phyloP scores from a whole-genome alignment of 352 stramenopile genomes.

The Elongisporangium prolatum region DNA sequence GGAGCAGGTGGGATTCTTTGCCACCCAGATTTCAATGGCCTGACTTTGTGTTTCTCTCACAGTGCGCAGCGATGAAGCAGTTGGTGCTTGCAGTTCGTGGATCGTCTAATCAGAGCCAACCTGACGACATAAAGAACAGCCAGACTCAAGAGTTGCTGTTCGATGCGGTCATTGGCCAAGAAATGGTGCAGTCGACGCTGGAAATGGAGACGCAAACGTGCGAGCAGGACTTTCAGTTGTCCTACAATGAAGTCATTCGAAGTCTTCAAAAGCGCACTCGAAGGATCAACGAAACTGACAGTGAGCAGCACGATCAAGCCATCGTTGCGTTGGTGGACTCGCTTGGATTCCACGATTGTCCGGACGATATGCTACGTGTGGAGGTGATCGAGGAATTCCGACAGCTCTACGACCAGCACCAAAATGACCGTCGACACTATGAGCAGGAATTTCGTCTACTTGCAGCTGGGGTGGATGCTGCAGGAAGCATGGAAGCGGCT shows the following conservation, averaged over 20 bases:
- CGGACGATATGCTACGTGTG: slow-evolving; percentile 42
- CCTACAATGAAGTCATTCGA: slow-evolving; percentile 26
- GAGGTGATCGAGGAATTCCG: slow-evolving; percentile 34
- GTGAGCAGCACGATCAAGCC: slow-evolving; percentile 15
- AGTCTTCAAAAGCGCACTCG: slow-evolving; percentile 13
- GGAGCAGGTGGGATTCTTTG: slow-evolving; percentile 30
- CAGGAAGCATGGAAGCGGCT: slow-evolving; percentile 28
- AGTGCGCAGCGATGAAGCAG: slow-evolving; percentile 52
- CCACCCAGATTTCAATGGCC: not conserved
- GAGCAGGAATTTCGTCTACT: slow-evolving; percentile 32
- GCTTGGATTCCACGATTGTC: slow-evolving; percentile 12
- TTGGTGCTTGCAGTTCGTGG: slow-evolving; percentile 18
- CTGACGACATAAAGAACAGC: slow-evolving; percentile 18
- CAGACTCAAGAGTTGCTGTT: slow-evolving; percentile 47
- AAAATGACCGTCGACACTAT: slow-evolving; percentile 26
- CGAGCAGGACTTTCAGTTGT: slow-evolving; percentile 30
- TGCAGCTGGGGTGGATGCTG: slow-evolving; percentile 24
- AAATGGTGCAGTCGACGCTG: slow-evolving; percentile 58
- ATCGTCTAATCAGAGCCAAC: slow-evolving; percentile 18
- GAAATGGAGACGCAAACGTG: slow-evolving; percentile 40
- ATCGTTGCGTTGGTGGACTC: slow-evolving; percentile 14
- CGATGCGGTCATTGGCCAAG: slow-evolving; percentile 61
- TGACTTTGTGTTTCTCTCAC: not conserved
- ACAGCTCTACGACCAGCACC: slow-evolving; percentile 15
- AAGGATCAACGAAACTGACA: slow-evolving; percentile 5